phyloP scores from a whole-genome alignment of 257 asterid species.

The Forsythia suspensa region DNA sequence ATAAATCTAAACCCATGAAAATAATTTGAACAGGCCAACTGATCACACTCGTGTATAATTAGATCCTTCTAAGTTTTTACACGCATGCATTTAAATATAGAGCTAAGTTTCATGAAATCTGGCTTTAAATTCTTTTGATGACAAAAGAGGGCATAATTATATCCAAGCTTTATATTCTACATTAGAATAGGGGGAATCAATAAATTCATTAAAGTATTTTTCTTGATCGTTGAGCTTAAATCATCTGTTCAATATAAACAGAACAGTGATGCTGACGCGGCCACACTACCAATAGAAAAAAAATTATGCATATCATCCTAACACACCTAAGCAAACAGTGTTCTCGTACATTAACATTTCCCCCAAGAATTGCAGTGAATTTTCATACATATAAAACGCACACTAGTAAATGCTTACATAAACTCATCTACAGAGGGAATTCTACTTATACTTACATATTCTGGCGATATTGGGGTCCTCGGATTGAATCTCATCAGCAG shows the following conservation, averaged over 20 bases:
- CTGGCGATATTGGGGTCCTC: slow-evolving; percentile 90
- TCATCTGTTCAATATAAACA: background rate
- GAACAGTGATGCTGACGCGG: background rate
- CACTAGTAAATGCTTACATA: background rate
- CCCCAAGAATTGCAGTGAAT: background rate
- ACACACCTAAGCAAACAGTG: background rate
- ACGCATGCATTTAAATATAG: background rate
- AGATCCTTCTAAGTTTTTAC: background rate
- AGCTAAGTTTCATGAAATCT: background rate
- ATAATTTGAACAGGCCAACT: background rate
- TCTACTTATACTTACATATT: slow-evolving; percentile 55
- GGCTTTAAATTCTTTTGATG: background rate
- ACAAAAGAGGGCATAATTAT: background rate
- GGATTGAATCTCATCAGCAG: slow-evolving; percentile 92
- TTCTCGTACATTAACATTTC: background rate
- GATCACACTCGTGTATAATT: background rate
- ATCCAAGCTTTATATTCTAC: background rate
- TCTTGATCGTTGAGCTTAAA: background rate
- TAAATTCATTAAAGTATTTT: background rate
- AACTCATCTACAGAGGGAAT: background rate
- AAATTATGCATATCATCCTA: background rate
- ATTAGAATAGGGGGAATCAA: background rate
- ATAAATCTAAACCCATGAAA: background rate
- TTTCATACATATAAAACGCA: background rate
- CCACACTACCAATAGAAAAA: background rate